Conservation (phyloP, 1,284 basidiomycete species). For the Leccinum subrobustum region DNA sequence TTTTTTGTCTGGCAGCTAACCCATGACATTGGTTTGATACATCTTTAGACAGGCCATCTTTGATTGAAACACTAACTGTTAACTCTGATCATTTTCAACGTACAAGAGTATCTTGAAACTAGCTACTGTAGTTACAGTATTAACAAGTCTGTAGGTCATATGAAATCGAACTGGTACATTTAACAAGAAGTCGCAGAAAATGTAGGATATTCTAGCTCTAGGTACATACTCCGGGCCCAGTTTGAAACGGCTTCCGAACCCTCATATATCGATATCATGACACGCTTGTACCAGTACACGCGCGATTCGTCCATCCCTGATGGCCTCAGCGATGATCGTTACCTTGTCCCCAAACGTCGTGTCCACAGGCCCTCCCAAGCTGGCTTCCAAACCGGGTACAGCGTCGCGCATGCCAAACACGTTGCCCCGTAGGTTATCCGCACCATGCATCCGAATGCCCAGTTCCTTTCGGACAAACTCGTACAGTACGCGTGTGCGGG, state of each 20-base stretch:
- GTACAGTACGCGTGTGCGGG: constrained; percentile 61
- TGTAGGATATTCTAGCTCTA: constrained; percentile 1
- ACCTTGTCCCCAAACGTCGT: constrained; percentile 65
- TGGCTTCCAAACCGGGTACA: constrained; percentile 8
- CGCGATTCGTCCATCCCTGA: constrained; percentile 72
- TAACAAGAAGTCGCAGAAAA: background rate
- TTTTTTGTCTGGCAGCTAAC: background rate
- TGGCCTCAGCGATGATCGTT: constrained; percentile 69
- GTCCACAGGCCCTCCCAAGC: constrained; percentile 34
- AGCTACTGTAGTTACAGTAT: background rate
- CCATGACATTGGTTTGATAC: background rate
- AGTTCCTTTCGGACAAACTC: constrained; percentile 67
- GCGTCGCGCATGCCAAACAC: constrained; percentile 31
- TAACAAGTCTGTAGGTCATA: background rate
- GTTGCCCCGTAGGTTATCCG: constrained; percentile 51
- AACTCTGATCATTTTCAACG: background rate
- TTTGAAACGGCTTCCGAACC: background rate
- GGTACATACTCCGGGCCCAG: background rate
- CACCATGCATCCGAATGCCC: constrained; percentile 72
- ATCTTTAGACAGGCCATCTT: constrained; percentile 3
- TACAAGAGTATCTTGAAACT: background rate
- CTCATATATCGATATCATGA: constrained; percentile 25
- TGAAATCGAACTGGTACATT: background rate
- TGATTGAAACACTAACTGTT: background rate
- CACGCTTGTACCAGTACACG: constrained; percentile 55